Evolutionary conservation across 495 filamentous ascomycete species (phyloP), one percentile per base, ranked within the genome.

Genomic region (Penicillium chermesinum): DNA sequence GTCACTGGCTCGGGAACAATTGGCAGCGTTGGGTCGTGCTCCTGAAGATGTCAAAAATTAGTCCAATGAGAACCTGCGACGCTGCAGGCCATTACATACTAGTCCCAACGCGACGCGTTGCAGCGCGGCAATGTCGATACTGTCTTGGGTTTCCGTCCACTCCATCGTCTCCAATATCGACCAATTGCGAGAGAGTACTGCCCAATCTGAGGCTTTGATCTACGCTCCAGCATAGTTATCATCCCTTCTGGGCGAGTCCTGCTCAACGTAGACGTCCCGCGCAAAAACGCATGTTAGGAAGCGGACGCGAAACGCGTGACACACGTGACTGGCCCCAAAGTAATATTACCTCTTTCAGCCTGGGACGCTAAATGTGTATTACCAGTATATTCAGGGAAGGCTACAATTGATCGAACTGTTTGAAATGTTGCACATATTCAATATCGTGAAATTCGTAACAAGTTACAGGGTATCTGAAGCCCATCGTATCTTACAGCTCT

Each of bases 81-180:
- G 53, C 61, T 58, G 61, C 56, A 65, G 48, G 49, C 53, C 45
- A 52, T 59, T 48, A 66, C 71, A 63, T 62, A 73, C 71, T 59
- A 65, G 52, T 32, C 72, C 69, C 52, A 79, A 58, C 61, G 73
- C 73, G 62, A 71, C 68, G 55, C 68, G 72, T 70, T 75, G 72
- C 49, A 78, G 47, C 42, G 64, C 64, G 36, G 63, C 70, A 25
- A 79, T 71, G 44, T 79, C 74, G 44, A 76, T 60, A 39, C 75
- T 74, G 49, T 79, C 57, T 47, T 75, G 70, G 18, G 66, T 71
- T 36, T 71, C 70, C 74, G 76, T 76, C 32, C 16, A 38, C 39
- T 22, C 15, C 10, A 3, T 25, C 17, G 3, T 17, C 32, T 25
- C 10, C 25, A 30, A 30, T 10, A 4, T 30, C 10, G 25, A 4